Evolutionary conservation across 2,329 filamentous ascomycete species (phyloP).

Genomic region (Fusarium clavum): DNA sequence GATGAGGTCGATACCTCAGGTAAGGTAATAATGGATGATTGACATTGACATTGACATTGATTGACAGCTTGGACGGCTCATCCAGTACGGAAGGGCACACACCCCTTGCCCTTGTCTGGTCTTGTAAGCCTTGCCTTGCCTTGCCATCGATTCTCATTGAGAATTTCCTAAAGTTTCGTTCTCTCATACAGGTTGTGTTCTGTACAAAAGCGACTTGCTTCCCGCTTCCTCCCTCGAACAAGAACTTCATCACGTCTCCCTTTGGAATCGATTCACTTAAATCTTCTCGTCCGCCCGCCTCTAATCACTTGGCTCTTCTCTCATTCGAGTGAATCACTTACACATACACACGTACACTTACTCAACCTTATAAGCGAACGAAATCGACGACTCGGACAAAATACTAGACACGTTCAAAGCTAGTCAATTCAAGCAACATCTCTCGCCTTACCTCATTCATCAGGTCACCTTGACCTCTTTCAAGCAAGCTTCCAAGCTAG

Average conservation of each 20-base stretch:
- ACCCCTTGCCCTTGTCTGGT: conserved; percentile 28
- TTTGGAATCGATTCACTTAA: conserved; percentile 34
- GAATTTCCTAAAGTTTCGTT: conserved; percentile 27
- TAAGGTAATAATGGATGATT: conserved; percentile 24
- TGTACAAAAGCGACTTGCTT: conserved; percentile 44
- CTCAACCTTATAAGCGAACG: conserved; percentile 27
- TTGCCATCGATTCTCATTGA: conserved; percentile 14
- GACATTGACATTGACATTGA: conserved; percentile 17
- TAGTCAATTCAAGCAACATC: conserved; percentile 14
- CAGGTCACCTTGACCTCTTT: conserved; percentile 33
- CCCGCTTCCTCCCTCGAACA: conserved; percentile 36
- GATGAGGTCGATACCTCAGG: conserved; percentile 37
- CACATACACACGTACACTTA: conserved; percentile 26
- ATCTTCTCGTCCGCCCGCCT: conserved; percentile 10
- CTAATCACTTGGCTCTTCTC: background rate
- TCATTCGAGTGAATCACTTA: conserved; percentile 36
- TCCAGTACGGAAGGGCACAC: background rate
- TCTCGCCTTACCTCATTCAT: conserved; percentile 30
- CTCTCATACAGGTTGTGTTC: conserved; percentile 16
- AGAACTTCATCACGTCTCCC: conserved; percentile 39
- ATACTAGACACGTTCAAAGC: conserved; percentile 15
- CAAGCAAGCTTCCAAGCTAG: conserved; percentile 16
- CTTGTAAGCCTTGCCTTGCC: conserved; percentile 23
- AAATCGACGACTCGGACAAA: conserved; percentile 29
- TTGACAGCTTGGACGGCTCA: conserved; percentile 13